Evolutionary conservation across 352 stramenopile genomes (phyloP), one percentile per base, ranked within the genome.

Genomic region (Pythium guiyangense): DNA sequence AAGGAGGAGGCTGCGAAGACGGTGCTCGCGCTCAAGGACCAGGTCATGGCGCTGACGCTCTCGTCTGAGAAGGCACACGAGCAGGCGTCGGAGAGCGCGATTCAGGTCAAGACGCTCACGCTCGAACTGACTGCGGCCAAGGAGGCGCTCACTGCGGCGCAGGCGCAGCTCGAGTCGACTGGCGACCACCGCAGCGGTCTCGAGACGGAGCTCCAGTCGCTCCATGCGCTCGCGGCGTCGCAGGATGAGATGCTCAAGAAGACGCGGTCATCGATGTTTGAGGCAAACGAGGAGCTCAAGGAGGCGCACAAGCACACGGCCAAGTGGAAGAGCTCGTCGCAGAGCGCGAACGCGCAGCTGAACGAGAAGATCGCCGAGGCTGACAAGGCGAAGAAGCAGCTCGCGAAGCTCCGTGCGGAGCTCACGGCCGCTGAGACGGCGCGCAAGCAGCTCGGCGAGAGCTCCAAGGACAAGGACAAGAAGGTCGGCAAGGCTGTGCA

Each of bases 231-330:
- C 25, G 54, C 59, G 17, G 63, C 65, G 4, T 74, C 68, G 18
- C 82, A 89, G 34, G 82, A 90, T 25, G 74, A 86, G 22, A 65
- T 86, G 52, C 67, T 90, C 0, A 86, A 90, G 69, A 89, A 89
- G 69, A 77, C 78, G 46, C 77, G 82, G 42, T 64, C 71, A 20
- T 80, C 82, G 11, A 65, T 92, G 44, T 62, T 90, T 20, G 75
- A 84, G 49, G 71, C 73, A 11, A 92, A 89, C 57, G 77, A 88
- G 46, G 82, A 92, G 66, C 74, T 92, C 6, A 90, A 92, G 66
- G 71, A 84, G n/a, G 67, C 77, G 14, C 79, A 70, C n/a, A 72
- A 72, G 5, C 75, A 81, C 59, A 65, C 71, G 9, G 54, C 81
- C 31, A 92, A 92, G 64, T 90, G 79, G 79, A 92, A 92, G 60